Evolutionary conservation across 2,329 filamentous ascomycete genomes (phyloP).

Genomic region (Sporothrix brasiliensis): DNA sequence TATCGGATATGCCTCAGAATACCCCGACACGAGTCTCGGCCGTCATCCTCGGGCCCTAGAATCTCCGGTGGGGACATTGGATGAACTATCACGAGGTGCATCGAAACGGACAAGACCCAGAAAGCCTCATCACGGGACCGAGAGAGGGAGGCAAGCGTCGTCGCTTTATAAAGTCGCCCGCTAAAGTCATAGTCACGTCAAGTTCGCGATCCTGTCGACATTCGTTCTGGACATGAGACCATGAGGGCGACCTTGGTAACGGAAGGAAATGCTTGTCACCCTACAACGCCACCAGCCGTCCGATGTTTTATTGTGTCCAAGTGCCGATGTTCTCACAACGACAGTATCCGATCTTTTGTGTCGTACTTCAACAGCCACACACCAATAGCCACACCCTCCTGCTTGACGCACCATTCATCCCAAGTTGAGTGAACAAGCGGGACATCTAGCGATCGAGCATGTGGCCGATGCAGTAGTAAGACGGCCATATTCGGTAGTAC

Average conservation of each 20-base stretch:
- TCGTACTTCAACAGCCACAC: background rate
- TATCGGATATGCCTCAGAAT: background rate
- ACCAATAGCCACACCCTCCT: background rate
- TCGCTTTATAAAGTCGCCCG: background rate
- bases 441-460: slow-evolving; percentile 7
- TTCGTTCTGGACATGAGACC: background rate
- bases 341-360: background rate
- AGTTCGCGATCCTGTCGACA: background rate
- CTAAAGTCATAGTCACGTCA: background rate
- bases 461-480: too few relatives aligned
- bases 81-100: background rate
- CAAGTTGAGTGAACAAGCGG: background rate
- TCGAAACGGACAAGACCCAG: background rate
- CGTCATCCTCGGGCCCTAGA: background rate
- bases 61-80: background rate
- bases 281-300: background rate
- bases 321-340: background rate
- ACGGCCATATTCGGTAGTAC: too few relatives aligned
- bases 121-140: background rate
- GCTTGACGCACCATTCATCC: background rate
- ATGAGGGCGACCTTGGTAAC: background rate
- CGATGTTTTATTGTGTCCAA: background rate
- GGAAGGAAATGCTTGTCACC: background rate
- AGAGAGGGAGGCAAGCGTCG: background rate
- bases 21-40: background rate